Percentiles rank a stretch among this genome's conserved stretches.
Conservation (phyloP, 208 protist species). For the Acanthamoeba sp. region DNA sequence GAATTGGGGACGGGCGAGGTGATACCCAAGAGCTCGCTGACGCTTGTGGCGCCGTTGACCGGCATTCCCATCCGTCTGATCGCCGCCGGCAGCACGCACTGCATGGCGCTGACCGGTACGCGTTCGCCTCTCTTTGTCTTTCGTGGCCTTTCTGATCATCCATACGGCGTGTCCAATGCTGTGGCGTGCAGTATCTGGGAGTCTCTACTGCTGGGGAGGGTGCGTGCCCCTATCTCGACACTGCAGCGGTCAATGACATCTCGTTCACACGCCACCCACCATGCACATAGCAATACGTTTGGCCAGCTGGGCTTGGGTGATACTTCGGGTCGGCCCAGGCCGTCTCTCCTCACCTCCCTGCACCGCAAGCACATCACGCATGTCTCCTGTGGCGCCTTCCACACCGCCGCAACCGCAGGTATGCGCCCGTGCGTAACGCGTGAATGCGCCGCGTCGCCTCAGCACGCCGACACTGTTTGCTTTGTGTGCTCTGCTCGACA, state of each 20-base stretch:
- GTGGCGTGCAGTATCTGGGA: not conserved
- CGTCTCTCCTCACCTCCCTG: not conserved
- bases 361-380: constrained; percentile 41
- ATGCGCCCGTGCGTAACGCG: not conserved
- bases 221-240: not conserved
- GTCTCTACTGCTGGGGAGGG: constrained; percentile 57
- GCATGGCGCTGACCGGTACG: constrained; percentile 15
- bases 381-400: constrained; percentile 51
- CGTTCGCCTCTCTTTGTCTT: not conserved
- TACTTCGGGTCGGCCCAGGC: not conserved
- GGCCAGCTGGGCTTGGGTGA: constrained; percentile 56
- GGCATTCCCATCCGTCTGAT: constrained; percentile 29
- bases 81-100: not conserved
- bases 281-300: constrained; percentile 19
- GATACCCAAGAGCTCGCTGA: constrained; percentile 3
- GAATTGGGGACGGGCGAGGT: constrained; percentile 62
- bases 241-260: too few species aligned
- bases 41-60: constrained; percentile 23
- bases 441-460: not conserved
- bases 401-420: constrained; percentile 17
- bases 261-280: not conserved
- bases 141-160: too few species aligned
- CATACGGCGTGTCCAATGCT: too few species aligned
- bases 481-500: not conserved
- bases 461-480: not conserved